Evolutionary conservation across 805 yeast species (phyloP).

Genomic region (Helenozyma baotianmanensis): DNA sequence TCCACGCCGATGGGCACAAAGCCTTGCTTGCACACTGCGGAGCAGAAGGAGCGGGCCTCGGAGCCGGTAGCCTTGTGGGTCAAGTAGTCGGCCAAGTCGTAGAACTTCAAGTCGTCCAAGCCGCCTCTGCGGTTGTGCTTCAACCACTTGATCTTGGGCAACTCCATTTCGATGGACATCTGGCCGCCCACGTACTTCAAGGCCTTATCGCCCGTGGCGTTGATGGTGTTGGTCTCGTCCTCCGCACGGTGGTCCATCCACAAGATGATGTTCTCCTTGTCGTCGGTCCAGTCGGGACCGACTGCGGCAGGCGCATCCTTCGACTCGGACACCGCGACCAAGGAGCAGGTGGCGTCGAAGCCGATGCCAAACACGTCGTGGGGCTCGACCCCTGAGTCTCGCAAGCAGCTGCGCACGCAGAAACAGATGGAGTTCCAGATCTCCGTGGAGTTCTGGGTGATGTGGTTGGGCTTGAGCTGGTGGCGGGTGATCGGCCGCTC

Average conservation of each 20-base stretch:
- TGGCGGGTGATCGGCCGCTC: conserved; percentile 77
- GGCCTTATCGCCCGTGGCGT: conserved; percentile 72
- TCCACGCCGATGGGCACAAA: conserved; percentile 91
- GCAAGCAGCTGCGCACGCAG: conserved; percentile 71
- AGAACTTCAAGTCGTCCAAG: conserved; percentile 66
- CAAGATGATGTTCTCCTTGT: conserved; percentile 75
- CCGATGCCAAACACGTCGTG: conserved; percentile 78
- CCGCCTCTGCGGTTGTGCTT: conserved; percentile 73
- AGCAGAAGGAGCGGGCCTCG: conserved; percentile 84
- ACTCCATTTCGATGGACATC: conserved; percentile 98
- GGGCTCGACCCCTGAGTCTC: conserved; percentile 72
- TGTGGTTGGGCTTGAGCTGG: conserved; percentile 65
- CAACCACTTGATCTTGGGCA: conserved; percentile 96
- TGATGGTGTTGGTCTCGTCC: conserved; percentile 73
- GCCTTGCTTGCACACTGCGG: conserved; percentile 94
- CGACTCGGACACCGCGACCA: conserved; percentile 69
- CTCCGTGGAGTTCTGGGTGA: conserved; percentile 85
- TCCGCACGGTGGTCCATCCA: conserved; percentile 99
- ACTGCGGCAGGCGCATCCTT: conserved; percentile 74
- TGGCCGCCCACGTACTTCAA: conserved; percentile 93
- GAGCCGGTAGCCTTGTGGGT: conserved; percentile 87
- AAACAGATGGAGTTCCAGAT: conserved; percentile 87
- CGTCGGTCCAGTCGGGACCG: conserved; percentile 81
- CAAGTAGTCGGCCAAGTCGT: conserved; percentile 87
- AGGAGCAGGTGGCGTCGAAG: conserved; percentile 95